Conservation (phyloP, 805 yeast species). For the Kodamaea leandrae region DNA sequence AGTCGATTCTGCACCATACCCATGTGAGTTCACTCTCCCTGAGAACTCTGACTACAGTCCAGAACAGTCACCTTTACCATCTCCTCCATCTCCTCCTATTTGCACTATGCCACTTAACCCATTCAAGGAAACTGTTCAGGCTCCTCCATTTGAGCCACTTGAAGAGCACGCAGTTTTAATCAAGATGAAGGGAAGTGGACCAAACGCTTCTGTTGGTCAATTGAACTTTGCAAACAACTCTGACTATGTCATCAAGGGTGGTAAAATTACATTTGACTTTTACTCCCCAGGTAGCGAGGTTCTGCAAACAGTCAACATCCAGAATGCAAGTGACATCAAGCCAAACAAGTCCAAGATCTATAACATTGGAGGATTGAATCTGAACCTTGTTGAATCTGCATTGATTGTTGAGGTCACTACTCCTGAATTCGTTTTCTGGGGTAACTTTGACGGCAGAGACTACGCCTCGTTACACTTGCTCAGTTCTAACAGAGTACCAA, state of each 20-base stretch:
- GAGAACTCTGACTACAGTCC: neutral
- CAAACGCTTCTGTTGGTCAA: constrained; percentile 21
- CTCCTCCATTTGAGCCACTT: neutral
- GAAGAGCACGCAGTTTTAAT: constrained; percentile 3
- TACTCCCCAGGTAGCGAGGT: neutral
- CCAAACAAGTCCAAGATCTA: constrained; percentile 27
- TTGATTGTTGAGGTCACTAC: constrained; percentile 20
- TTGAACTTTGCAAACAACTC: constrained; percentile 26
- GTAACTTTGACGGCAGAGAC: constrained; percentile 11
- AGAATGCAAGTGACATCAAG: constrained; percentile 23
- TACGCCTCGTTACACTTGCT: constrained; percentile 6
- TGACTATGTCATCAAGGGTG: constrained; percentile 22
- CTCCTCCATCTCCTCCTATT: neutral
- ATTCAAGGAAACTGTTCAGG: neutral
- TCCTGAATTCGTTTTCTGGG: constrained; percentile 17
- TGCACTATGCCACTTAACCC: neutral
- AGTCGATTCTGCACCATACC: neutral
- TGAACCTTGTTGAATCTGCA: constrained; percentile 14
- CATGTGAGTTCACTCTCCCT: neutral
- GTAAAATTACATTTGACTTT: constrained; percentile 30
- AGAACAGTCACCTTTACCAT: neutral
- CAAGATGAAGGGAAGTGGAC: constrained; percentile 7
- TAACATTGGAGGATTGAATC: constrained; percentile 22
- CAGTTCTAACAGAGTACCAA: constrained; percentile 2
- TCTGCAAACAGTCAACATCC: constrained; percentile 20